A percentile compares a stretch with the other conserved stretches of the same genome.
Evolutionary conservation across 2,329 filamentous ascomycete genomes (phyloP).

Genomic region (Claviceps maximensis): DNA sequence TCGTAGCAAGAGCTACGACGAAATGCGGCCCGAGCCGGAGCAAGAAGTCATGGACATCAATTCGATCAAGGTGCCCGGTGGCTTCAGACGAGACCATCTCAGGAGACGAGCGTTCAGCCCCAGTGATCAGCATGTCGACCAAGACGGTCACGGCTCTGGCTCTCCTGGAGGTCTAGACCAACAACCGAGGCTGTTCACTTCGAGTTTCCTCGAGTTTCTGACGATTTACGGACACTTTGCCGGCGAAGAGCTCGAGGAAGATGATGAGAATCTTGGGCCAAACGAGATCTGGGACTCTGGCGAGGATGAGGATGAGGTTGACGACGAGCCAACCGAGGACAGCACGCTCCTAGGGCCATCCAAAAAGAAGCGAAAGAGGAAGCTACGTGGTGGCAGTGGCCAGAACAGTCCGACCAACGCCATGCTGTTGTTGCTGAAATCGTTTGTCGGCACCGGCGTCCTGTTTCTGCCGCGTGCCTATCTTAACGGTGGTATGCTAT

Average conservation of each 20-base stretch:
- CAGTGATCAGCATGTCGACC: constrained; percentile 16
- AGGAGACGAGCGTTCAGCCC: constrained; percentile 60
- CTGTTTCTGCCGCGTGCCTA: constrained; percentile 87
- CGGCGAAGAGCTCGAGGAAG: constrained; percentile 90
- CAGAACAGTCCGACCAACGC: constrained; percentile 70
- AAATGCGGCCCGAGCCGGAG: constrained; percentile 65
- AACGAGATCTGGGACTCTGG: constrained; percentile 88
- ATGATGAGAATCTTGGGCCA: constrained; percentile 75
- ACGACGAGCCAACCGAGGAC: constrained; percentile 72
- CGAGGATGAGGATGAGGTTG: constrained; percentile 54
- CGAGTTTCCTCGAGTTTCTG: constrained; percentile 89
- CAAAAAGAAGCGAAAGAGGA: constrained; percentile 60
- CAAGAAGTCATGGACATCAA: constrained; percentile 73
- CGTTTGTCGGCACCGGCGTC: constrained; percentile 93
- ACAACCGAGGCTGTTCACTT: constrained; percentile 57
- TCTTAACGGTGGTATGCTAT: constrained; percentile 93
- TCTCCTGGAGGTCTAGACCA: constrained; percentile 17
- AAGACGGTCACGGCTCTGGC: constrained; percentile 20
- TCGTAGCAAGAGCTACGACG: constrained; percentile 79
- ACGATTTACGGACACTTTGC: constrained; percentile 95
- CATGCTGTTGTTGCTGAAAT: constrained; percentile 79
- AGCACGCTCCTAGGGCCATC: constrained; percentile 72
- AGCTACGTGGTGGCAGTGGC: constrained; percentile 58
- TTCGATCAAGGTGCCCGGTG: constrained; percentile 83
- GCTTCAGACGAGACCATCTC: constrained; percentile 83